Base-by-base conservation (phyloP, 768 basidiomycete genomes). In the Coprinellus aureogranulatus region DNA sequence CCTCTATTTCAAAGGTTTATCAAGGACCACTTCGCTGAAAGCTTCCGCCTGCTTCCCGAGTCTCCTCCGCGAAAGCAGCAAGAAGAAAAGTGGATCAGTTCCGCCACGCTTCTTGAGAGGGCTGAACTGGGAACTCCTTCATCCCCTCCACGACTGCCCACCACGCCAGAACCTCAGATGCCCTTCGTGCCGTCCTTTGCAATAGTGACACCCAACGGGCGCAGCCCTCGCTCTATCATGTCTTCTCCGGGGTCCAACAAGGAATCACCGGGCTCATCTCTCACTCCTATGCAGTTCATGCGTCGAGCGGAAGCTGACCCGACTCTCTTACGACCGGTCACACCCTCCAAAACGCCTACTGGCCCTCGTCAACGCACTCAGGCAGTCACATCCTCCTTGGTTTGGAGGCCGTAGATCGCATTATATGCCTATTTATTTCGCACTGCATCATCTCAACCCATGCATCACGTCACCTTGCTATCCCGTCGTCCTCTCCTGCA, bases 1-100 rank as follows among this genome's bases (percentile, higher is more conserved):
- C 37, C 20, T 23, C 12, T 26, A 4, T 30, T 28, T 54, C 55
- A 4, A 60, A 94, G 92, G 67, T 95, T 95, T 73, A 89, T 95
- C 67, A 84, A 86, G 64, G 85, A 85, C 57, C 92, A 94, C 68
- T 92, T 91, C 68, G 90, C 90, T 20, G 90, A 94, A 54, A 83
- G 87, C 61, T 89, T 92, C 71, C 82, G 89, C 56, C 70, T 92
- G 39, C 72, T 90, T 49, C 78, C 85, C 9, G 88, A 89, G 40
- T 84, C 87, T 44, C 85, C 83, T 11, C 81, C 81, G 20, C 78
- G 73, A 44, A 53, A 52, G 50, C n/a, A 44, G 10, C 78, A 77
- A 55, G 87, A 88, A 59, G 88, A 92, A 65, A 88, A 83, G 62
- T 94, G 92, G 92, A 92, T 94, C 55, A 92, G 84, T 63, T 88